These are phyloP conservation scores for Calocera viscosa DNA, from an alignment of 768 basidiomycete genomes.

Conservation along the genomic window DNA sequence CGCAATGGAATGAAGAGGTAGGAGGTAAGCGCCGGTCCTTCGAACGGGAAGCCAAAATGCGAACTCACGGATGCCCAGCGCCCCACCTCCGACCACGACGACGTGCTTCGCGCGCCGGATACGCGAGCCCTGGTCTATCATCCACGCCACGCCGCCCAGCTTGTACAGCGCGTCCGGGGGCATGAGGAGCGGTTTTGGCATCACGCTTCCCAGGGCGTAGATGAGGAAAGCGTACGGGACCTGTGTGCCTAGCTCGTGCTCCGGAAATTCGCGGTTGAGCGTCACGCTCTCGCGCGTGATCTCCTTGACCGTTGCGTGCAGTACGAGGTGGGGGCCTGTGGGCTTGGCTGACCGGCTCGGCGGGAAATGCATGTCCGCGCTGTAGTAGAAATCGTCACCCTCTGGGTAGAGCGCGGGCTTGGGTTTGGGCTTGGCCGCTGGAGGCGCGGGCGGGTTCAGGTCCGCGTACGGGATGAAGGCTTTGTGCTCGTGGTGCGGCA, in stretches of 20 bases:
- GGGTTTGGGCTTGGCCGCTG: constrained; percentile 18
- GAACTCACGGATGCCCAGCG: constrained; percentile 54
- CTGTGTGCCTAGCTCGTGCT: constrained; percentile 30
- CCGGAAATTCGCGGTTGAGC: constrained; percentile 38
- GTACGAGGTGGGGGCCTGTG: constrained; percentile 23
- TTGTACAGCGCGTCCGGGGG: constrained; percentile 18
- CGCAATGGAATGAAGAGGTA: too few relatives aligned
- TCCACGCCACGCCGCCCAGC: constrained; percentile 38
- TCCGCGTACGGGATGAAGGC: constrained; percentile 50
- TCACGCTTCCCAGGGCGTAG: constrained; percentile 43
- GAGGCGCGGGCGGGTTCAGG: constrained; percentile 30
- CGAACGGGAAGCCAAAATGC: not conserved
- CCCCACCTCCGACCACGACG: constrained; percentile 59
- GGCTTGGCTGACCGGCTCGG: not conserved
- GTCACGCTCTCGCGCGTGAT: constrained; percentile 33
- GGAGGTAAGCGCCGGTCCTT: constrained; percentile 14
- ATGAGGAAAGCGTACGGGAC: constrained; percentile 46
- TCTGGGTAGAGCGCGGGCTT: not conserved
- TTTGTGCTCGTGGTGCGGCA: constrained; percentile 52
- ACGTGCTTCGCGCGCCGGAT: constrained; percentile 40
- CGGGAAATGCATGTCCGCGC: constrained; percentile 4
- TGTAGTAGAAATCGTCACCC: constrained; percentile 5
- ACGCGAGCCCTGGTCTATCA: constrained; percentile 29
- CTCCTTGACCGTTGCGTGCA: constrained; percentile 38
- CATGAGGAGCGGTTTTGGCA: constrained; percentile 15